Base-by-base conservation (phyloP, 345 rosid species). In the Populus nigra region DNA sequence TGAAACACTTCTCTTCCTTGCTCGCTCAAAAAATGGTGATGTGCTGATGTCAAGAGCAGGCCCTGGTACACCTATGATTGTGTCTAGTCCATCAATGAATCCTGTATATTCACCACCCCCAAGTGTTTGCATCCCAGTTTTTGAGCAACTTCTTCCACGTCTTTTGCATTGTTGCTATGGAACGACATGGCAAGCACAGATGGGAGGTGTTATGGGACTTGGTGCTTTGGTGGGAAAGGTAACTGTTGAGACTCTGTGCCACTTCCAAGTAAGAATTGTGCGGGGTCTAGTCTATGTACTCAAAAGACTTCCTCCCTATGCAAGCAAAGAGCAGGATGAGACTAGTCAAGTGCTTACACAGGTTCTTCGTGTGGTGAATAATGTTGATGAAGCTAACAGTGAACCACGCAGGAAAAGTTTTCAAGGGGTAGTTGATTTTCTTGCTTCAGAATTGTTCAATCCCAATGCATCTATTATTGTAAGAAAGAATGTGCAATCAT, bases 151-250 rank as follows among this genome's bases (percentile, higher is more conserved):
- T 84, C 85, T 96, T 66, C 98, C 98, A 69, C 97, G 99, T 61
- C 97, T 96, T 80, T 83, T 96, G 81, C 98, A 94, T 85, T 93
- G 98, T 85, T 96, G 97, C 85, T 94, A 91, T 86, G 99, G 99
- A 77, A 96, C 89, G 81, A 90, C 93, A 38, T 96, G 99, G 99
- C 97, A 96, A 86, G 93, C 97, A 49, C 99, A 96, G 80, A 92
- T 96, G 91, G 99, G 99, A 76, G 99, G 98, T 79, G 99, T 96
- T 81, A 90, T 94, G 97, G 98, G 99, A 43, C 91, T 96, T 72
- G 96, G 97, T 80, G 97, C 97, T 74, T 81, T 96, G 83, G 97
- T 96, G 65, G 99, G 99, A 70, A 96, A 94, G 90, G 97, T 94
- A 73, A 93, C 97, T 81, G 99, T 94, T 77, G 99, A 96, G 85